phyloP scores from a whole-genome alignment of 1,284 basidiomycete genomes.

The Irpex lacteus region DNA sequence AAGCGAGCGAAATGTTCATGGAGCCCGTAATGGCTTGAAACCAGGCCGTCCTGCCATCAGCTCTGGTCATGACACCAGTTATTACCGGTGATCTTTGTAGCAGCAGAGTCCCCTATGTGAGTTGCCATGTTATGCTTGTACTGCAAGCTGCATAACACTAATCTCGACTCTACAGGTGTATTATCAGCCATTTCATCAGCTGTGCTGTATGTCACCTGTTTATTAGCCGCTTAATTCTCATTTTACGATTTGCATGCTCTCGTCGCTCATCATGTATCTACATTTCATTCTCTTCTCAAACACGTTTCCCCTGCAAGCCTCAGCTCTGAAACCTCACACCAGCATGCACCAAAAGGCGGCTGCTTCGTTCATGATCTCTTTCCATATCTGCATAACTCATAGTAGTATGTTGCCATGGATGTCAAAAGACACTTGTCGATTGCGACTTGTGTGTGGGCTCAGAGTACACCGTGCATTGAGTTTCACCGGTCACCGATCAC shows the following conservation, averaged over 20 bases:
- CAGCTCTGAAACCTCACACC: too few relatives aligned
- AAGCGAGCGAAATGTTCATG: constrained; percentile 32
- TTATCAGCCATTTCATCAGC: neutral
- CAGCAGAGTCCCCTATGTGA: neutral
- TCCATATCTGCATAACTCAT: too few relatives aligned
- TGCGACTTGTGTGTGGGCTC: too few relatives aligned
- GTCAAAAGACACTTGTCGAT: too few relatives aligned
- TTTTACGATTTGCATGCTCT: neutral
- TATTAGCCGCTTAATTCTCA: neutral
- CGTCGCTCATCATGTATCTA: neutral
- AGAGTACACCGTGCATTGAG: too few relatives aligned
- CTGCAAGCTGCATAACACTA: neutral
- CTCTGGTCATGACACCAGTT: neutral
- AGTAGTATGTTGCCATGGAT: too few relatives aligned
- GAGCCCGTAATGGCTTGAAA: neutral
- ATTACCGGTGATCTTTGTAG: neutral
- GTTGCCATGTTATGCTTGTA: neutral
- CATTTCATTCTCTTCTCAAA: neutral
- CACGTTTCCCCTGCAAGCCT: neutral
- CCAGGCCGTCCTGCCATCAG: neutral
- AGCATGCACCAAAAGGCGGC: too few relatives aligned
- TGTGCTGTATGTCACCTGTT: neutral
- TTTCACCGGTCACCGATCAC: too few relatives aligned
- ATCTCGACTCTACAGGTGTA: neutral
- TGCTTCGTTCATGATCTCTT: too few relatives aligned